Base-by-base conservation (phyloP, 768 basidiomycete genomes). In the Lyophyllum semitale region DNA sequence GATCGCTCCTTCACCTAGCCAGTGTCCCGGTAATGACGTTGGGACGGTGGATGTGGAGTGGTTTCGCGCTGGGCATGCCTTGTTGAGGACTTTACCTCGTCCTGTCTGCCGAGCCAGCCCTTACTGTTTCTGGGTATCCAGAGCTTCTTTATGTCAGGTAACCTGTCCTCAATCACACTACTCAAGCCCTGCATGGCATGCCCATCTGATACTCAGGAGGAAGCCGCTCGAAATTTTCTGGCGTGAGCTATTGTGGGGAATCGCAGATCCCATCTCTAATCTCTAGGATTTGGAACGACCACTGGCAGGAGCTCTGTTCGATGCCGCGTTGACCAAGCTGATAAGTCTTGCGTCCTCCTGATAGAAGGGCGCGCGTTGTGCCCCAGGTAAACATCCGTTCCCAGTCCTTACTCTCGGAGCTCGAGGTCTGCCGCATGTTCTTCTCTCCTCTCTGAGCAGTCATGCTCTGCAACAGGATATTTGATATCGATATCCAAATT, bases 401-500 rank as follows among this genome's bases (percentile, higher is more conserved):
- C 18, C 8, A n/a, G 13, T 40, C 17, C 38, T 40, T 32, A 17
- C 6, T 40, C 15, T 17, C 18, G 13, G 17, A 20, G 13, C 38
- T 20, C 8, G 17, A 15, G 38, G 38, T 40, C 15, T n/a, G n/a
- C n/a, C n/a, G n/a, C n/a, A n/a, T n/a, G n/a, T n/a, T n/a, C n/a
- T n/a, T n/a, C n/a, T n/a, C n/a, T n/a, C n/a, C n/a, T n/a, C n/a
- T n/a, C n/a, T n/a, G n/a, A n/a, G n/a, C n/a, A n/a, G n/a, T n/a
- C n/a, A n/a, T n/a, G n/a, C n/a, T n/a, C n/a, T n/a, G n/a, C n/a
- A n/a, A n/a, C 30, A 25, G 3, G 23, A 11, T 23, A 18, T 45
- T 52, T 33, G 51, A 51, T 44, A 45, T 52, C 25, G 15, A 52
- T 44, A 33, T 44, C 22, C 42, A 52, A 52, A 32, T 52, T 52